These are phyloP conservation scores for Stromatinia cepivora DNA, from an alignment of 2,329 filamentous ascomycete genomes.

Conservation along the genomic window DNA sequence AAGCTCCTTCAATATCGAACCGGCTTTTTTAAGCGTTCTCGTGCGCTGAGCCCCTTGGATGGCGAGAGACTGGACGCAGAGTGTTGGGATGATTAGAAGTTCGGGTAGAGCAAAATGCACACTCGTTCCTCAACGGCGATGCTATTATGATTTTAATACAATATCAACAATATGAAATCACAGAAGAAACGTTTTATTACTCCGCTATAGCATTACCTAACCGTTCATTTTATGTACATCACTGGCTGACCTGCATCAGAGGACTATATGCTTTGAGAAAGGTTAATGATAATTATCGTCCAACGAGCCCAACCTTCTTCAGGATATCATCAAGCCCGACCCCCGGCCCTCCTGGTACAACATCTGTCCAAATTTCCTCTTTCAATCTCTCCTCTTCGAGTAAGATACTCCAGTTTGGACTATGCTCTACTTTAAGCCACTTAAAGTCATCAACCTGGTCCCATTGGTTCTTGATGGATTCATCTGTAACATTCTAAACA, in stretches of 20 bases:
- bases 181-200: not conserved
- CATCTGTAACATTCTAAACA: constrained; percentile 34
- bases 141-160: not conserved
- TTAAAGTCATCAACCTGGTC: constrained; percentile 95
- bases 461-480: constrained; percentile 66
- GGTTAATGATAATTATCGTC: constrained; percentile 14
- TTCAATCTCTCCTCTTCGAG: constrained; percentile 58
- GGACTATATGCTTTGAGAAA: not conserved
- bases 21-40: not conserved
- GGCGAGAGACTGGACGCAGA: not conserved
- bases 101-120: not conserved
- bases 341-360: constrained; percentile 63
- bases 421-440: constrained; percentile 84
- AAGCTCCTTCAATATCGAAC: not conserved
- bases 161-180: not conserved
- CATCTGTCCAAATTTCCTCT: constrained; percentile 66
- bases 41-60: not conserved
- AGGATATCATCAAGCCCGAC: constrained; percentile 67
- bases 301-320: constrained; percentile 47
- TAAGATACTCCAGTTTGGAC: constrained; percentile 83
- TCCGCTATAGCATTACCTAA: constrained; percentile 9
- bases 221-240: not conserved
- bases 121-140: not conserved
- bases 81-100: not conserved
- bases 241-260: not conserved